These are phyloP conservation scores for Phytophthora pini DNA, from an alignment of 352 stramenopile genomes.

Conservation along the genomic window DNA sequence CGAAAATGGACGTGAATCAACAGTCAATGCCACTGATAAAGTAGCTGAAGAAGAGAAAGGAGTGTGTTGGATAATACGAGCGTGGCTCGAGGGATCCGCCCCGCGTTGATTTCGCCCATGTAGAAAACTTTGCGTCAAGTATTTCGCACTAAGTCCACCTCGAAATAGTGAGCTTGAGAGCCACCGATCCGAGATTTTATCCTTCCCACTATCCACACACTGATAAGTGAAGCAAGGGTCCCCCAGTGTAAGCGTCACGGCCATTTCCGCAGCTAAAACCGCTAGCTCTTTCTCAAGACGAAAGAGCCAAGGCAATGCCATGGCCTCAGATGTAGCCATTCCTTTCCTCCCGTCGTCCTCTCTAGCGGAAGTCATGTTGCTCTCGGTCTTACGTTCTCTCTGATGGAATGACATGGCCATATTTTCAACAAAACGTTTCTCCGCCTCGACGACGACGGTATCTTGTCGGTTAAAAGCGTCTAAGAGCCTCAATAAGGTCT, in stretches of 20 bases:
- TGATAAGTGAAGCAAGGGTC: constrained; percentile 40
- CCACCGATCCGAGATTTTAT: constrained; percentile 28
- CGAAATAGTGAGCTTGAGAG: constrained; percentile 37
- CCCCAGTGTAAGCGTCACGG: constrained; percentile 55
- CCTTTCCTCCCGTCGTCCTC: constrained; percentile 19
- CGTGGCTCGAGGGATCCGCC: background rate
- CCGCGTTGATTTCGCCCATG: background rate
- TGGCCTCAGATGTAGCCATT: constrained; percentile 30
- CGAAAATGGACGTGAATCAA: constrained; percentile 35
- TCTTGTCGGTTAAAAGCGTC: constrained; percentile 54
- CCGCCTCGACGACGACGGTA: constrained; percentile 11
- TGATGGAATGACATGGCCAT: constrained; percentile 9
- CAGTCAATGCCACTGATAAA: constrained; percentile 1
- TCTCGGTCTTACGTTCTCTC: constrained; percentile 15
- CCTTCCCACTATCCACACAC: background rate
- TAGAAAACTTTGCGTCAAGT: constrained; percentile 24
- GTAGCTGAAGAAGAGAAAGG: constrained; percentile 23
- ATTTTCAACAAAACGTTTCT: constrained; percentile 41
- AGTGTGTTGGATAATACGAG: constrained; percentile 38
- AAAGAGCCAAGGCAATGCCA: constrained; percentile 59
- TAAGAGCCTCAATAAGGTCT: constrained; percentile 51
- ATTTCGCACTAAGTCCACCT: constrained; percentile 31
- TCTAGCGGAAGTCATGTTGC: constrained; percentile 12
- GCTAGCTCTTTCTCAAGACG: constrained; percentile 73
- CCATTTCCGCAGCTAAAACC: constrained; percentile 59